Conservation (phyloP, 768 basidiomycete genomes). For the Piloderma croceum region DNA sequence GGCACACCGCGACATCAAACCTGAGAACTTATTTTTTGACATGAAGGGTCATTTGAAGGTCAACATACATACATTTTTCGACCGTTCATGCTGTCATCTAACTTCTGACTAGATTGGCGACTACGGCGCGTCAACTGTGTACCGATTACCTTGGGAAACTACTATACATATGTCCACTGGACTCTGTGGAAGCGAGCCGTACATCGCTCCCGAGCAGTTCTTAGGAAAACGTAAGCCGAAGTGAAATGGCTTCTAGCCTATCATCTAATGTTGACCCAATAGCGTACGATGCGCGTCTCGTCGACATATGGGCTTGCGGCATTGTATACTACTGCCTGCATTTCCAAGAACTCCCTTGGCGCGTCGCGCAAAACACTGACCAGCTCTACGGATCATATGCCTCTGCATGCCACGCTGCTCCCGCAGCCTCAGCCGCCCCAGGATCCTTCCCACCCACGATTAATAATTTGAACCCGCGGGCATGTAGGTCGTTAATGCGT, state of each 20-base stretch:
- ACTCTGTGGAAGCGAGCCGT: slow-evolving; percentile 95
- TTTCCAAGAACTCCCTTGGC: slow-evolving; percentile 98
- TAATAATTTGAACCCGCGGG: slow-evolving; percentile 82
- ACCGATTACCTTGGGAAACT: slow-evolving; percentile 95
- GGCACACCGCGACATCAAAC: slow-evolving; percentile 96
- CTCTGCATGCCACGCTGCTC: slow-evolving; percentile 39
- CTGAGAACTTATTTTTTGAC: slow-evolving; percentile 95
- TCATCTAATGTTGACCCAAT: slow-evolving; percentile 31
- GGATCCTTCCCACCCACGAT: slow-evolving; percentile 54
- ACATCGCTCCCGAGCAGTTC: slow-evolving; percentile 98
- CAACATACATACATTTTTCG: slow-evolving; percentile 17
- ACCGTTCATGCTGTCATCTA: slow-evolving; percentile 7
- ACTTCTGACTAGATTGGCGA: slow-evolving; percentile 74
- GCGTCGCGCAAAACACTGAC: slow-evolving; percentile 83
- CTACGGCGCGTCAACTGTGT: slow-evolving; percentile 98
- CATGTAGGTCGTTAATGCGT: slow-evolving; percentile 76
- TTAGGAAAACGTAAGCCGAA: slow-evolving; percentile 84
- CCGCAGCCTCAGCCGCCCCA: slow-evolving; percentile 35
- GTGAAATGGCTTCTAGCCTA: slow-evolving; percentile 26
- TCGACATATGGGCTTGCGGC: slow-evolving; percentile 96
- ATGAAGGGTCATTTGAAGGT: slow-evolving; percentile 91
- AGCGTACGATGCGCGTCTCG: slow-evolving; percentile 97
- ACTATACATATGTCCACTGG: slow-evolving; percentile 97
- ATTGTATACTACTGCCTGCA: slow-evolving; percentile 98
- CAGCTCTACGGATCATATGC: slow-evolving; percentile 75